Evolutionary conservation across 1,284 basidiomycete genomes (phyloP).

Genomic region (Grifola frondosa): DNA sequence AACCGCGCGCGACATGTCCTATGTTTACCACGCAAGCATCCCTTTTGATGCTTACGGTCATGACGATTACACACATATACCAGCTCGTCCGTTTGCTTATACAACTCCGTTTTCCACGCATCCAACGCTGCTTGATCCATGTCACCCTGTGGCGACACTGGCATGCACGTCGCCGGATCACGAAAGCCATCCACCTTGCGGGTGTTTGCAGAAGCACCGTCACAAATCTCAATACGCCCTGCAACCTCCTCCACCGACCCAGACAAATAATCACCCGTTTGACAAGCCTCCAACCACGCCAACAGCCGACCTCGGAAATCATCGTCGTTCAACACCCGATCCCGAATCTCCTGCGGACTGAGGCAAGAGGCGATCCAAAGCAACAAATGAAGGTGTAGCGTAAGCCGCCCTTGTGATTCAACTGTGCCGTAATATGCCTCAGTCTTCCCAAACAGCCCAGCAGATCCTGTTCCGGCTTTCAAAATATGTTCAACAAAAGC

Average conservation of each 20-base stretch:
- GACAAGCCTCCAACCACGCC: slow-evolving; percentile 13
- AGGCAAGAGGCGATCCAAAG: slow-evolving; percentile 28
- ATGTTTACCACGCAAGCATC: background rate
- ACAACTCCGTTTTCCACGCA: background rate
- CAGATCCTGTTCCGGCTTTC: background rate
- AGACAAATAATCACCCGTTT: slow-evolving; percentile 10
- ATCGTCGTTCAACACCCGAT: slow-evolving; percentile 17
- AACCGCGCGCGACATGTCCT: background rate
- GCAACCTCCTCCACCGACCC: background rate
- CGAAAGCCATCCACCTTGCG: too few species aligned
- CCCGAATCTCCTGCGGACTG: slow-evolving; percentile 27
- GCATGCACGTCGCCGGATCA: too few species aligned
- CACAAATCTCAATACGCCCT: too few species aligned
- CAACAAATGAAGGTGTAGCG: slow-evolving; percentile 16
- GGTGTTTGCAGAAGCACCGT: too few species aligned
- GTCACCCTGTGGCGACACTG: background rate
- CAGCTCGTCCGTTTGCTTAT: background rate
- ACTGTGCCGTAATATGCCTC: slow-evolving; percentile 7
- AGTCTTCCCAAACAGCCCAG: slow-evolving; percentile 4
- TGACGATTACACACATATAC: background rate
- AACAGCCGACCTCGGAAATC: slow-evolving; percentile 19
- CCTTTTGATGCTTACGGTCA: background rate
- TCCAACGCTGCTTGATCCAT: background rate
- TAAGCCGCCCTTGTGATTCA: slow-evolving; percentile 5
- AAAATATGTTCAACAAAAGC: slow-evolving; percentile 4